Evolutionary conservation across 169 alveolate species (phyloP).

Genomic region (Plasmodium sp.): DNA sequence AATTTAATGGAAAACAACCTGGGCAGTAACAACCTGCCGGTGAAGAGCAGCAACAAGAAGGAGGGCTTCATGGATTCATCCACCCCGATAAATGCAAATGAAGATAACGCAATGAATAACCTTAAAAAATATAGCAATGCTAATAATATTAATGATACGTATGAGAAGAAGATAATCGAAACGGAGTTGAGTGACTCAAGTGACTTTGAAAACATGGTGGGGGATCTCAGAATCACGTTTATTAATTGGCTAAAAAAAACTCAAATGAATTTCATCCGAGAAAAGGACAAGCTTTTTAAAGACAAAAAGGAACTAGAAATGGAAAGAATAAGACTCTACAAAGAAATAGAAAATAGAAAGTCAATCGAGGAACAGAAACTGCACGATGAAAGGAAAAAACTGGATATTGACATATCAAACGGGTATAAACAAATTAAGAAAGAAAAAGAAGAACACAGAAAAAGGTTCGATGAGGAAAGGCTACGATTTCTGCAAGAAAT

Average conservation of each 20-base stretch:
- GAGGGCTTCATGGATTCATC: slow-evolving; percentile 37
- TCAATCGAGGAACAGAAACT: slow-evolving; percentile 40
- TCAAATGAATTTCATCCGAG: slow-evolving; percentile 80
- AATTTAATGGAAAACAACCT: slow-evolving; percentile 3
- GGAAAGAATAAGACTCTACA: slow-evolving; percentile 76
- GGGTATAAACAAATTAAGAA: slow-evolving; percentile 87
- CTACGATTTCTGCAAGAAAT: slow-evolving; percentile 84
- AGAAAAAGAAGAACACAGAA: slow-evolving; percentile 89
- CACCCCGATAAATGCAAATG: slow-evolving; percentile 5
- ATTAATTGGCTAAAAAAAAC: slow-evolving; percentile 89
- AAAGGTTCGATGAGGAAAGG: slow-evolving; percentile 87
- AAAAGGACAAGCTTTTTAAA: slow-evolving; percentile 74
- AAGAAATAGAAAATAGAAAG: slow-evolving; percentile 74
- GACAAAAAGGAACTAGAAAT: slow-evolving; percentile 80
- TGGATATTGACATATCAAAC: slow-evolving; percentile 84
- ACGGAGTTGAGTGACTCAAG: slow-evolving; percentile 76
- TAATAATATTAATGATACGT: slow-evolving; percentile 57
- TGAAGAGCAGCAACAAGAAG: slow-evolving; percentile 11
- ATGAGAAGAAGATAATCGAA: slow-evolving; percentile 72
- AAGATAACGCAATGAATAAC: slow-evolving; percentile 37
- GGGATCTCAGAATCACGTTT: slow-evolving; percentile 89
- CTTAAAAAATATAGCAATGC: slow-evolving; percentile 11
- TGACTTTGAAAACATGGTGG: slow-evolving; percentile 90
- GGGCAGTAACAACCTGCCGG: not conserved
- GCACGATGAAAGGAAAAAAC: slow-evolving; percentile 86